phyloP scores from a whole-genome alignment of 2,329 filamentous ascomycete species.

The Arthrinium phaeospermum region DNA sequence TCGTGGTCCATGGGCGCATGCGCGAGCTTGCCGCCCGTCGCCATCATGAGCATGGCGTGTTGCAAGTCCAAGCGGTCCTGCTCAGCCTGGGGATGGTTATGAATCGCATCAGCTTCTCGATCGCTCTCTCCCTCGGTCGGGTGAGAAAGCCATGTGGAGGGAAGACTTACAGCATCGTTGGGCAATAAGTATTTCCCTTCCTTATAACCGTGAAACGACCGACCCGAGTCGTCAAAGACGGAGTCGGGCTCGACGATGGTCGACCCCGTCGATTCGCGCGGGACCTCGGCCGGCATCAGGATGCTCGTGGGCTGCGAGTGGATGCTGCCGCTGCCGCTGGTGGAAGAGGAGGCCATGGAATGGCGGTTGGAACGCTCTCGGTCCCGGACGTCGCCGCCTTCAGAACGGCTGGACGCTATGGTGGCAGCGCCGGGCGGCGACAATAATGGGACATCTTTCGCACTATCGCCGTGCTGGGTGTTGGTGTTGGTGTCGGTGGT shows the following conservation, averaged over 20 bases:
- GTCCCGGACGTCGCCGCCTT: not conserved
- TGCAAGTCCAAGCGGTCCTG: slow-evolving; percentile 24
- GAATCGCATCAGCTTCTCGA: not conserved
- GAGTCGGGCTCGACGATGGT: slow-evolving; percentile 19
- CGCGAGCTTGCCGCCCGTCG: slow-evolving; percentile 12
- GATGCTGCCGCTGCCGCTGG: not conserved
- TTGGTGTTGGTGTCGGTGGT: not conserved
- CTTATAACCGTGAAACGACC: slow-evolving; percentile 14
- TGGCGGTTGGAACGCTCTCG: not conserved
- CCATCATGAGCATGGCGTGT: slow-evolving; percentile 19
- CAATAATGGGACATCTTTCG: not conserved
- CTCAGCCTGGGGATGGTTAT: slow-evolving; percentile 13
- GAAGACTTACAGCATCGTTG: not conserved
- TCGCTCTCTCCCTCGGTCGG: not conserved
- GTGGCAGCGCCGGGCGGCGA: not conserved
- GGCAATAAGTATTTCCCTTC: slow-evolving; percentile 15
- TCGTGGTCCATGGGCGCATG: slow-evolving; percentile 1
- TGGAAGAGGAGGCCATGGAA: not conserved
- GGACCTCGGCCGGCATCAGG: slow-evolving; percentile 15
- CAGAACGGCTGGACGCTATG: not conserved
- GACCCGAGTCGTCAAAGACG: slow-evolving; percentile 12
- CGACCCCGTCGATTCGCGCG: slow-evolving; percentile 17
- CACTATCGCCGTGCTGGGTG: not conserved
- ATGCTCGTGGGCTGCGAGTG: slow-evolving; percentile 4
- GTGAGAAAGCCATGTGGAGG: not conserved